Percentiles rank a stretch among this genome's conserved stretches.
Evolutionary conservation across 805 yeast species (phyloP).

Genomic region (Debaryomyces tyrocola): DNA sequence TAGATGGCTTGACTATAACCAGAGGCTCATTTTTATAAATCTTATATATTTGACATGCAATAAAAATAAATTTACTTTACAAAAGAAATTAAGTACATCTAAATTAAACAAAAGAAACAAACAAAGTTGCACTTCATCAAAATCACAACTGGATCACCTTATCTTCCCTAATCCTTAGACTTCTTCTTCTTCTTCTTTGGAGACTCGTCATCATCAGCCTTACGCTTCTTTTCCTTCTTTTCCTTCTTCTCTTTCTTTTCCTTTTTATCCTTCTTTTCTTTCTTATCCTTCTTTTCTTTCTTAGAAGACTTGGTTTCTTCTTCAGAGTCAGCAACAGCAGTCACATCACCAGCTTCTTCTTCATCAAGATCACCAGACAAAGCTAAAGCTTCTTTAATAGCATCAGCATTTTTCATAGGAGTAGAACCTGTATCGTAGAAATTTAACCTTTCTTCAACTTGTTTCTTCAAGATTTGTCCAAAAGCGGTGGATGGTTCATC

Average conservation of each 20-base stretch:
- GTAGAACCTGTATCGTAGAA: conserved; percentile 96
- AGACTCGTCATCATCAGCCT: conserved; percentile 38
- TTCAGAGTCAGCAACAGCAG: conserved; percentile 25
- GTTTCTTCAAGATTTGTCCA: conserved; percentile 89
- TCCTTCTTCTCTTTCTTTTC: conserved; percentile 34
- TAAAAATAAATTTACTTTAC: conserved; percentile 24
- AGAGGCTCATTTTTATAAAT: conserved; percentile 1
- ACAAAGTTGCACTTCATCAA: background rate
- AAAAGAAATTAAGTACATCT: conserved; percentile 12
- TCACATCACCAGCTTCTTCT: conserved; percentile 32
- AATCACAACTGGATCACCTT: background rate
- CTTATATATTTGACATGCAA: conserved; percentile 23
- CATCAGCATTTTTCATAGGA: conserved; percentile 94
- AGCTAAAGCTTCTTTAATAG: conserved; percentile 87
- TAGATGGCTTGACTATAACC: background rate
- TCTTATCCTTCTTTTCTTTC: conserved; percentile 14
- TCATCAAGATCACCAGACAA: conserved; percentile 55
- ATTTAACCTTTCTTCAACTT: conserved; percentile 95
- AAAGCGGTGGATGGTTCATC: conserved; percentile 90
- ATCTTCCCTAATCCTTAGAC: conserved; percentile 38
- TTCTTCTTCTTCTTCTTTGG: conserved; percentile 46
- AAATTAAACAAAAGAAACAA: conserved; percentile 1
- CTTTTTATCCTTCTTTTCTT: conserved; percentile 22
- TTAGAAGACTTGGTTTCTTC: conserved; percentile 12
- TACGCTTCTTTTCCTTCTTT: conserved; percentile 31